Conservation (phyloP, 768 basidiomycete genomes). For the Crucibulum laeve region DNA sequence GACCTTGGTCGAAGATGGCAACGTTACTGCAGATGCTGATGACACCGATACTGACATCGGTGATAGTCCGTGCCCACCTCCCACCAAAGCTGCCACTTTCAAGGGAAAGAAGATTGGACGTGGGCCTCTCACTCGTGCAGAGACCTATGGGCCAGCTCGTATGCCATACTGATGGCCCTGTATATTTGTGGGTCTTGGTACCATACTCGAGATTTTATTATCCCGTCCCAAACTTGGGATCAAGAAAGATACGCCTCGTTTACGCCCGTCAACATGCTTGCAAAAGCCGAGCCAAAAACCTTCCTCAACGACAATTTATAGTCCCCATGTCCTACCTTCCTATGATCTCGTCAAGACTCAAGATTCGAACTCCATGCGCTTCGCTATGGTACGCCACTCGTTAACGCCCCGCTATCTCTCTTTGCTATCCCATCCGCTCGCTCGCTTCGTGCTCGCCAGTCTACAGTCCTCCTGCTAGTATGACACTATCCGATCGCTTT, state of each 20-base stretch:
- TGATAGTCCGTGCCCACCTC: slow-evolving; percentile 86
- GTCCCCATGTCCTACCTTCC: not conserved
- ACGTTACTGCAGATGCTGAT: slow-evolving; percentile 56
- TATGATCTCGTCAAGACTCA: too few relatives aligned
- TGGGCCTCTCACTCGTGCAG: slow-evolving; percentile 50
- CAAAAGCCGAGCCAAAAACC: not conserved
- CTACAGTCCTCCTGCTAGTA: not conserved
- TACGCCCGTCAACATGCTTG: too few relatives aligned
- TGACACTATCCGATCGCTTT: too few relatives aligned
- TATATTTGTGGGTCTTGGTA: not conserved
- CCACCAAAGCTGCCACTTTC: slow-evolving; percentile 50
- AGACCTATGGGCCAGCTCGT: slow-evolving; percentile 65
- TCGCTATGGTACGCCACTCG: not conserved
- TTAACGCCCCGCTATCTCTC: not conserved
- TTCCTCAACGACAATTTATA: not conserved
- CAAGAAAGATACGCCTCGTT: too few relatives aligned
- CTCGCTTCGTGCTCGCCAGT: not conserved
- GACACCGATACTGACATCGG: slow-evolving; percentile 78
- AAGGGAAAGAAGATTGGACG: slow-evolving; percentile 56
- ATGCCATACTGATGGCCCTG: slow-evolving; percentile 36
- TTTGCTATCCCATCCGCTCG: not conserved
- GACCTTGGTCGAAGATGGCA: slow-evolving; percentile 67
- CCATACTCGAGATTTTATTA: too few relatives aligned
- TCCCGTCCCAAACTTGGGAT: too few relatives aligned
- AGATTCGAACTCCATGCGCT: not conserved